Evolutionary conservation across 75 land plant genomes (phyloP).

Genomic region (Larix kaempferi): DNA sequence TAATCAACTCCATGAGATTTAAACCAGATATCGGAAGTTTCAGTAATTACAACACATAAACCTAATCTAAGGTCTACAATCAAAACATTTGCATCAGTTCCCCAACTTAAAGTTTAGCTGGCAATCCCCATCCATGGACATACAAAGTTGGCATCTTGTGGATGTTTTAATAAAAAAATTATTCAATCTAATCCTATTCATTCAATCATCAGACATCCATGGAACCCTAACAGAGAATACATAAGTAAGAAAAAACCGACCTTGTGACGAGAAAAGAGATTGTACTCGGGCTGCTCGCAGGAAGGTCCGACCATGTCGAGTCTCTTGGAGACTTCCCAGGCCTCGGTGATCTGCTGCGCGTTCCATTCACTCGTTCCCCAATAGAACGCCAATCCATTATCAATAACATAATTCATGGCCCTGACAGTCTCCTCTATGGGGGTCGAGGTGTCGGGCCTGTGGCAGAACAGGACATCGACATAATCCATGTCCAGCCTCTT

Average conservation of each 20-base stretch:
- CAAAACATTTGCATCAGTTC: too few relatives aligned
- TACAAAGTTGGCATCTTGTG: too few relatives aligned
- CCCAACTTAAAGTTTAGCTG: too few relatives aligned
- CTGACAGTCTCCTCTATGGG: conserved; percentile 98
- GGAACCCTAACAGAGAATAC: neutral
- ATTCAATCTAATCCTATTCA: neutral
- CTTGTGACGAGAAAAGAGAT: conserved; percentile 83
- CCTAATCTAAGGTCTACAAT: too few relatives aligned
- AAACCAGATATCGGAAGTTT: too few relatives aligned
- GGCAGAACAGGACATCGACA: conserved; percentile 86
- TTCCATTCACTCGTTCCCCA: conserved; percentile 99
- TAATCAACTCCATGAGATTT: too few relatives aligned
- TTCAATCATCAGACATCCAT: neutral
- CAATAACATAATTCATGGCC: conserved; percentile 96
- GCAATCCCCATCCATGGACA: too few relatives aligned
- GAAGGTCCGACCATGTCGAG: conserved; percentile 84
- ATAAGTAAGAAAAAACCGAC: conserved; percentile 15
- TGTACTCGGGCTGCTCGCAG: conserved; percentile 97
- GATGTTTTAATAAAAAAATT: too few relatives aligned
- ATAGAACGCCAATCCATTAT: conserved; percentile 92
- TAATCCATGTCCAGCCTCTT: conserved; percentile 94
- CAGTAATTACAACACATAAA: too few relatives aligned
- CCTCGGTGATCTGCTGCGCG: conserved; percentile 97
- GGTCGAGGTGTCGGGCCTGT: conserved; percentile 77
- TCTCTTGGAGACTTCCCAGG: conserved; percentile 79